These are phyloP conservation scores for Solanum tarijense DNA, from an alignment of 257 asterid species.

Conservation along the genomic window DNA sequence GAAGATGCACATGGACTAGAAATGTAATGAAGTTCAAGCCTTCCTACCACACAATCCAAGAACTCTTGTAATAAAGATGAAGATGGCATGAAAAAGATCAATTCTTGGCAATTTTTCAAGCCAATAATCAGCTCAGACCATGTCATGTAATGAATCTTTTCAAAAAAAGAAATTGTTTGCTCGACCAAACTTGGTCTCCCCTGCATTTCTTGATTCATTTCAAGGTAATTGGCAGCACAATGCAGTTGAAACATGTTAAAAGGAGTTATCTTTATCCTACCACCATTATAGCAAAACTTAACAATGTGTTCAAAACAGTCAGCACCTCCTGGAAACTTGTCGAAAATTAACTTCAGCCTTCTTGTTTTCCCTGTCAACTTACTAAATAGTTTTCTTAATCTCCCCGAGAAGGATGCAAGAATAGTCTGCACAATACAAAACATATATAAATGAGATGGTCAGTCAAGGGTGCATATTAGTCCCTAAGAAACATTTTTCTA, in stretches of 20 bases:
- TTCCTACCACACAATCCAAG: slow-evolving; percentile 27
- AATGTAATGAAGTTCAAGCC: slow-evolving; percentile 5
- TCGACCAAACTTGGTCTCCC: slow-evolving; percentile 8
- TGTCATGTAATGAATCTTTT: slow-evolving; percentile 20
- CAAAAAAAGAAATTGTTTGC: slow-evolving; percentile 12
- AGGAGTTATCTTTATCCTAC: slow-evolving; percentile 28
- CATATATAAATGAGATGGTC: background rate
- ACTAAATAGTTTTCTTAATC: slow-evolving; percentile 24
- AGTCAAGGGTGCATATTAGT: background rate
- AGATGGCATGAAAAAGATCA: background rate
- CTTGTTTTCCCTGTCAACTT: slow-evolving; percentile 2
- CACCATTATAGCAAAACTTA: slow-evolving; percentile 37
- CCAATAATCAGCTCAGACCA: slow-evolving; percentile 40
- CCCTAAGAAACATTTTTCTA: background rate
- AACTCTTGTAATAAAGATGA: slow-evolving; percentile 18
- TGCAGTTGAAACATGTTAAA: slow-evolving; percentile 27
- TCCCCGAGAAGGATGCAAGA: slow-evolving; percentile 39
- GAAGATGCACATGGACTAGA: slow-evolving; percentile 27
- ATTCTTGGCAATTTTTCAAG: slow-evolving; percentile 34
- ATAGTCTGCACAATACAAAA: slow-evolving; percentile 28
- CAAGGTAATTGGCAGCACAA: slow-evolving; percentile 39
- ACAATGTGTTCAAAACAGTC: slow-evolving; percentile 43
- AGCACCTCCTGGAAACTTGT: slow-evolving; percentile 61
- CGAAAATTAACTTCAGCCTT: slow-evolving; percentile 37
- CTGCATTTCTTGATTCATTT: slow-evolving; percentile 18